Evolutionary conservation across 2,329 filamentous ascomycete species (phyloP).

Genomic region (Huntiella bhutanensis): DNA sequence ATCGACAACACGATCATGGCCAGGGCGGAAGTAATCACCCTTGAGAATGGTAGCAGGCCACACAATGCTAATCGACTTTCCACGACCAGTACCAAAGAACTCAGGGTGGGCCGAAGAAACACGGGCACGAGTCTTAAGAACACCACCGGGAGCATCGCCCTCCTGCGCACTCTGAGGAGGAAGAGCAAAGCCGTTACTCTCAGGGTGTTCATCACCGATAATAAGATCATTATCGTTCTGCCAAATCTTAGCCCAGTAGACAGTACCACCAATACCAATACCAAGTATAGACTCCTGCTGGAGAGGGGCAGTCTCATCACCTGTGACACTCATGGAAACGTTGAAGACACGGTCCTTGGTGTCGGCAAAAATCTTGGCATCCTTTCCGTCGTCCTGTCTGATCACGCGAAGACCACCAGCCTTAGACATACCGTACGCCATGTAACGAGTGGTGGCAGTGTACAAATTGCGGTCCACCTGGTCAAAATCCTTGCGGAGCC

Average conservation of each 20-base stretch:
- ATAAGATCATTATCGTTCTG: constrained; percentile 54
- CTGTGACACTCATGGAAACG: constrained; percentile 58
- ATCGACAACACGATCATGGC: constrained; percentile 53
- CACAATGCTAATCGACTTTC: constrained; percentile 89
- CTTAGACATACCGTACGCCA: constrained; percentile 86
- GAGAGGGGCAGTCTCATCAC: constrained; percentile 7
- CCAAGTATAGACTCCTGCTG: constrained; percentile 69
- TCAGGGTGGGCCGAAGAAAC: constrained; percentile 77
- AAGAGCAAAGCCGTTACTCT: constrained; percentile 73
- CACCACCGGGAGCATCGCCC: constrained; percentile 76
- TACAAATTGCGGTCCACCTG: constrained; percentile 90
- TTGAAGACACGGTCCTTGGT: constrained; percentile 92
- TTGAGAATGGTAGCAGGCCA: constrained; percentile 46
- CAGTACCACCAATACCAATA: constrained; percentile 82
- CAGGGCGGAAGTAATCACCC: constrained; percentile 43
- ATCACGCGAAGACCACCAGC: constrained; percentile 86
- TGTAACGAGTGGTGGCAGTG: constrained; percentile 75
- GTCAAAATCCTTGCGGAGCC: constrained; percentile 93
- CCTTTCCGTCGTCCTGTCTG: constrained; percentile 77
- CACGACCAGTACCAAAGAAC: constrained; percentile 86
- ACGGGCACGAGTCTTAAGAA: constrained; percentile 87
- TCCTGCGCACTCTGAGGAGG: constrained; percentile 73
- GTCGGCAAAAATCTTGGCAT: constrained; percentile 80
- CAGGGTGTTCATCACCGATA: constrained; percentile 58
- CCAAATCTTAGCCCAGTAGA: constrained; percentile 83